Conservation (phyloP, 805 yeast species). For the Wickerhamiella brachini region DNA sequence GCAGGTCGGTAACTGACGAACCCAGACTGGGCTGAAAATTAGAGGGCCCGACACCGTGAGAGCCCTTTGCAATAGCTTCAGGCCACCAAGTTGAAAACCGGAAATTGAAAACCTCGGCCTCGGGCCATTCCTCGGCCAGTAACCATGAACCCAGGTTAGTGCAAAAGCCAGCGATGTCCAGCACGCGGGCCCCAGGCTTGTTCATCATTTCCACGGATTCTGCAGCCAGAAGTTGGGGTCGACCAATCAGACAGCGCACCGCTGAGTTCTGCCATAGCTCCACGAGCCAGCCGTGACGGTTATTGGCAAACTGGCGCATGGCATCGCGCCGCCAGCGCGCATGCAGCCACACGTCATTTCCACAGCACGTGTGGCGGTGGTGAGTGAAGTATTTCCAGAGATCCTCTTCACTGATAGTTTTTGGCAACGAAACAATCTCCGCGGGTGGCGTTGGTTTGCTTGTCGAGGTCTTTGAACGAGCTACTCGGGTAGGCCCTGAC, state of each 20-base stretch:
- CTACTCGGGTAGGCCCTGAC: not conserved
- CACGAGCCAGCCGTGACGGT: constrained; percentile 1
- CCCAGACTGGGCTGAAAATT: not conserved
- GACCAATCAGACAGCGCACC: not conserved
- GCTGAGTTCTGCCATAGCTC: constrained; percentile 1
- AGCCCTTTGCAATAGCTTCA: not conserved
- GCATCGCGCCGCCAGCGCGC: constrained; percentile 1
- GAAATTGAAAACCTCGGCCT: not conserved
- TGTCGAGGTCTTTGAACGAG: not conserved
- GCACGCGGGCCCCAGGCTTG: not conserved
- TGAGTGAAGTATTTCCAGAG: not conserved
- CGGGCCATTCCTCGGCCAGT: not conserved
- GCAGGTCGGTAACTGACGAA: not conserved
- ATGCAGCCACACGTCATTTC: not conserved
- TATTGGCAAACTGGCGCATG: not conserved
- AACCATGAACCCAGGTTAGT: not conserved
- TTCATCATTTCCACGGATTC: not conserved
- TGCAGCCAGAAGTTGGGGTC: not conserved
- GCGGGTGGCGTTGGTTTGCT: not conserved
- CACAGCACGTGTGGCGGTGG: not conserved
- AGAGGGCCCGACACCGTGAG: not conserved
- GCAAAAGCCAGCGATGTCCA: not conserved
- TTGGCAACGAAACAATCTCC: not conserved
- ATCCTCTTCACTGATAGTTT: not conserved
- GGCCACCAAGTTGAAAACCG: not conserved